Percentiles rank a stretch among this genome's conserved stretches.
Conservation (phyloP, 2,329 filamentous ascomycete species). For the Aspergillus hortae region DNA sequence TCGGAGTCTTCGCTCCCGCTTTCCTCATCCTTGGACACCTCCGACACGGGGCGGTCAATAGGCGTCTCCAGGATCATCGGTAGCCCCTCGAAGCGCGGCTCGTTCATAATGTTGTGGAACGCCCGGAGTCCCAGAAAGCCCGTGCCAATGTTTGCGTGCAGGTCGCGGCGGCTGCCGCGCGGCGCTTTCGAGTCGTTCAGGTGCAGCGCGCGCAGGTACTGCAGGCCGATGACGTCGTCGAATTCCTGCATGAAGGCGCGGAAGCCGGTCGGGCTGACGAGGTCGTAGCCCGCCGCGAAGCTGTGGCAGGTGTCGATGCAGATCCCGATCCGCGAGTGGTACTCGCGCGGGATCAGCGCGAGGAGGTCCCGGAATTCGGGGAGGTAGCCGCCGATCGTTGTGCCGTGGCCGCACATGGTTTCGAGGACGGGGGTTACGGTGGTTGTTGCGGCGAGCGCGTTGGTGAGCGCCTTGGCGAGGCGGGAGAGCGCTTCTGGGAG, state of each 20-base stretch:
- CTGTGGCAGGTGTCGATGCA: constrained; percentile 97
- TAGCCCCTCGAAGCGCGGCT: constrained; percentile 67
- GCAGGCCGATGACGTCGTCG: constrained; percentile 69
- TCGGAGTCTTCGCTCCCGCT: constrained; percentile 17
- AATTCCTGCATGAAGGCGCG: constrained; percentile 70
- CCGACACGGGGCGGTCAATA: constrained; percentile 60
- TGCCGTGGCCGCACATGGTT: constrained; percentile 91
- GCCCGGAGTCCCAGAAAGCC: constrained; percentile 87
- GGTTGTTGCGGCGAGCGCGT: constrained; percentile 70
- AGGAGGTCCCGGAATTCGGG: constrained; percentile 87
- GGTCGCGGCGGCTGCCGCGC: constrained; percentile 72
- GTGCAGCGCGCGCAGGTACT: constrained; percentile 82
- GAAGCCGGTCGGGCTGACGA: constrained; percentile 73
- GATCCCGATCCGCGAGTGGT: constrained; percentile 82
- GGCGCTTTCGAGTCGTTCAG: constrained; percentile 96
- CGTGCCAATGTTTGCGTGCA: constrained; percentile 95
- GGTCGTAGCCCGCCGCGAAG: constrained; percentile 90
- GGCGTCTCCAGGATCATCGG: constrained; percentile 98
- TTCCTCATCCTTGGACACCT: constrained; percentile 13
- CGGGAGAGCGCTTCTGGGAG: constrained; percentile 69
- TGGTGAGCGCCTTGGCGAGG: constrained; percentile 79
- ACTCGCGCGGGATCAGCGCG: constrained; percentile 61
- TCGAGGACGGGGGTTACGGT: constrained; percentile 81
- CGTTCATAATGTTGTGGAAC: constrained; percentile 90
- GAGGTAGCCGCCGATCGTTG: constrained; percentile 80